phyloP scores from a whole-genome alignment of 768 basidiomycete species.

The Leccinum aurantiacum region DNA sequence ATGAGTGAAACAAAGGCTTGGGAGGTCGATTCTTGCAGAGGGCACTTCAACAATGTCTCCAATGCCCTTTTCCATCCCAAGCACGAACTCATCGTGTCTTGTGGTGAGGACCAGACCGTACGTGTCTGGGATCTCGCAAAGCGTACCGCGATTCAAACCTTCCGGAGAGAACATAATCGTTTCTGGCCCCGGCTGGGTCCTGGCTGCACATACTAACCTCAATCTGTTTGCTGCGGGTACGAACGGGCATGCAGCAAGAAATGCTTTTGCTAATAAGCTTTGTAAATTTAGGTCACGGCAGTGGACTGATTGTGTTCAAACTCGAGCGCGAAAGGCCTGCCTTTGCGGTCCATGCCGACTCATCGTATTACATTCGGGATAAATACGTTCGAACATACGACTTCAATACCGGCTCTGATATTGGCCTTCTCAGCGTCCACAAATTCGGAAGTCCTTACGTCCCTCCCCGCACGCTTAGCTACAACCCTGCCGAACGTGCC shows the following conservation, averaged over 20 bases:
- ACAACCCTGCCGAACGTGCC: slow-evolving; percentile 94
- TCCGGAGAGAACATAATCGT: slow-evolving; percentile 93
- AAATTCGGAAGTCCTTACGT: slow-evolving; percentile 96
- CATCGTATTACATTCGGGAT: slow-evolving; percentile 93
- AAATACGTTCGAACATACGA: slow-evolving; percentile 98
- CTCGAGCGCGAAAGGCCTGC: slow-evolving; percentile 97
- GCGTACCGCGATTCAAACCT: slow-evolving; percentile 94
- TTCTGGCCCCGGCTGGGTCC: slow-evolving; percentile 73
- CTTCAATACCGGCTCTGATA: slow-evolving; percentile 86
- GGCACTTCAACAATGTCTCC: slow-evolving; percentile 98
- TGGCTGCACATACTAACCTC: slow-evolving; percentile 93
- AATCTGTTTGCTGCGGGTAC: slow-evolving; percentile 95
- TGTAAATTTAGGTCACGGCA: slow-evolving; percentile 73
- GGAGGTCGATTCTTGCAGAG: slow-evolving; percentile 98
- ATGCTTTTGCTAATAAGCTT: neutral
- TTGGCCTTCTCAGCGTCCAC: slow-evolving; percentile 87
- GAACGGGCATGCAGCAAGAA: neutral
- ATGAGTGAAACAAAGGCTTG: slow-evolving; percentile 99
- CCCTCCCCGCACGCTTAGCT: slow-evolving; percentile 91
- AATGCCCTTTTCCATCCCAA: slow-evolving; percentile 95
- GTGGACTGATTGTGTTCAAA: slow-evolving; percentile 98
- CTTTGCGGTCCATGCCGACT: slow-evolving; percentile 88
- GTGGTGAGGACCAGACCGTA: slow-evolving; percentile 98
- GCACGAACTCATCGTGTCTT: slow-evolving; percentile 95
- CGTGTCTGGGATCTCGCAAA: slow-evolving; percentile 99